Evolutionary conservation across 495 filamentous ascomycete species (phyloP).

Genomic region (Cercophora samala): DNA sequence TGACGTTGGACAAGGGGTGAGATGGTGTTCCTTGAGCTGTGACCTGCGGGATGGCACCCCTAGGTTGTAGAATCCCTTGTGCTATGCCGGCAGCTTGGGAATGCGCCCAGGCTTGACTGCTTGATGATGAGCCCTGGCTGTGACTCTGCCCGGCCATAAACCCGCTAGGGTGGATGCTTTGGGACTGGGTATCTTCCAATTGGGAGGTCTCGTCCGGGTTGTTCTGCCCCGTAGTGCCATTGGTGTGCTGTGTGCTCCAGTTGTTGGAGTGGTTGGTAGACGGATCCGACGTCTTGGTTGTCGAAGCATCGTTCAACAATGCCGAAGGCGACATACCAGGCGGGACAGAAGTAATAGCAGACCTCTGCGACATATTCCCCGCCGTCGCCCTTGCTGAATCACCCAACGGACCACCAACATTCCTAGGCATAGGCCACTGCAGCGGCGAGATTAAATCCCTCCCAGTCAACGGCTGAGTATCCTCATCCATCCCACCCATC

Average conservation of each 20-base stretch:
- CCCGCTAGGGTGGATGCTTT: slow-evolving; percentile 13
- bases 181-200: slow-evolving; percentile 58
- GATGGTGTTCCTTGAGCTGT: not conserved
- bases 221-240: slow-evolving; percentile 39
- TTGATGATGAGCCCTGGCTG: slow-evolving; percentile 36
- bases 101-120: slow-evolving; percentile 47
- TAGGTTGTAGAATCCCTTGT: slow-evolving; percentile 37
- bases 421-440: slow-evolving; percentile 18
- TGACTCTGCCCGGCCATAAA: slow-evolving; percentile 9
- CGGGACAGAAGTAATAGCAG: slow-evolving; percentile 69
- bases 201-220: slow-evolving; percentile 44
- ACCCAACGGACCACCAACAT: slow-evolving; percentile 17
- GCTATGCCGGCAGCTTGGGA: slow-evolving; percentile 50
- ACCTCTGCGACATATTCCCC: slow-evolving; percentile 61
- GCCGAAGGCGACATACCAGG: slow-evolving; percentile 71
- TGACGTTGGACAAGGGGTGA: not conserved
- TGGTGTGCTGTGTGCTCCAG: slow-evolving; percentile 63
- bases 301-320: slow-evolving; percentile 81
- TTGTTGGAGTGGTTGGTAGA: slow-evolving; percentile 57
- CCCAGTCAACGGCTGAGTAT: slow-evolving; percentile 39
- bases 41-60: not conserved
- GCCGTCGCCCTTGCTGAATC: slow-evolving; percentile 36
- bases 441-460: slow-evolving; percentile 38
- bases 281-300: slow-evolving; percentile 72
- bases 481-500: slow-evolving; percentile 60